A percentile compares a stretch with the other conserved stretches of the same genome.
phyloP scores from a whole-genome alignment of 192 early-diverging fungal species.

The Linnemannia zychae region DNA sequence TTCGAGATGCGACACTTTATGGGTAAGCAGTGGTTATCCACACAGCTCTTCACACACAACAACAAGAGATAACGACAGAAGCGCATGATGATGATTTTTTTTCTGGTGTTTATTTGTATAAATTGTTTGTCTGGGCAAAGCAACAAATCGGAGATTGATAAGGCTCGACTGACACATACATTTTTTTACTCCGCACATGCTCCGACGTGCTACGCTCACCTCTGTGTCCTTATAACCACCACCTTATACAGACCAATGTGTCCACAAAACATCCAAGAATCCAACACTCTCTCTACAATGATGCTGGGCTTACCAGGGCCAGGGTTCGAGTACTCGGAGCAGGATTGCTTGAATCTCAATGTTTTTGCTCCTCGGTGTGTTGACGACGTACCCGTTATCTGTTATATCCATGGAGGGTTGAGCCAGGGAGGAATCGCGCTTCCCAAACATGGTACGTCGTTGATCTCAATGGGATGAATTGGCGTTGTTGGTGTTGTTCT shows the following conservation, averaged over 20 bases:
- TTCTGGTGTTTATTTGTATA: background rate
- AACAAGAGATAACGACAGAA: background rate
- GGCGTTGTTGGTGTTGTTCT: no score
- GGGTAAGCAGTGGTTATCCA: conserved; percentile 14
- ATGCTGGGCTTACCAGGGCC: conserved; percentile 44
- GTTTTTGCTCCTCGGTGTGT: conserved; percentile 38
- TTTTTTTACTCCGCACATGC: background rate
- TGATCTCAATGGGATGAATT: background rate
- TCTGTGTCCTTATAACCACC: no score
- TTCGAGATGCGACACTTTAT: conserved; percentile 43
- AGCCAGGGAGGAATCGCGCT: conserved; percentile 44
- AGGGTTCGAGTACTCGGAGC: conserved; percentile 49
- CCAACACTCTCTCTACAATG: conserved; percentile 38
- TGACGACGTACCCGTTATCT: conserved; percentile 40
- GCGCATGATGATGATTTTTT: background rate
- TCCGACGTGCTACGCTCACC: no score
- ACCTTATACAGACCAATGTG: conserved; percentile 40
- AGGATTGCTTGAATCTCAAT: conserved; percentile 48
- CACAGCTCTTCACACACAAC: background rate
- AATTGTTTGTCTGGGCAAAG: background rate
- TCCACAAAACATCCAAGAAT: conserved; percentile 26
- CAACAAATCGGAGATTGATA: background rate
- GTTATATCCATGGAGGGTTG: conserved; percentile 52
- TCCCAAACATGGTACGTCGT: conserved; percentile 43
- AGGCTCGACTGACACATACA: background rate